phyloP scores from a whole-genome alignment of 2,329 filamentous ascomycete species.

The Hawksworthiomyces lignivorus region DNA sequence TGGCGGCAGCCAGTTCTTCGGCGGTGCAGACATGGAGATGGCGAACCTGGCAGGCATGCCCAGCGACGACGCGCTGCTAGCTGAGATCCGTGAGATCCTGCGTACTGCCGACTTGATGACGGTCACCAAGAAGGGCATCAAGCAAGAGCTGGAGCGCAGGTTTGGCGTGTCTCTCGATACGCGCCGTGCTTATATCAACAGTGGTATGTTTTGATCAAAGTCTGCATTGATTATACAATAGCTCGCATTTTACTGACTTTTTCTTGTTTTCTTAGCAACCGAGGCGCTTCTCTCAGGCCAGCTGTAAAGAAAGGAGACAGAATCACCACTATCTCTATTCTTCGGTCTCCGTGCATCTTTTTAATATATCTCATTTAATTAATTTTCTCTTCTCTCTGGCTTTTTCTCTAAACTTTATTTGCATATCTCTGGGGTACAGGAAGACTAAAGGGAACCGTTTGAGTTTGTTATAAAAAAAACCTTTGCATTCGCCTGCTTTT shows the following conservation, averaged over 20 bases:
- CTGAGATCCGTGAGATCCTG: constrained; percentile 91
- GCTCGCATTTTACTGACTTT: background rate
- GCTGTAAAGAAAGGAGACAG: constrained; percentile 44
- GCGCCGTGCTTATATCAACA: constrained; percentile 89
- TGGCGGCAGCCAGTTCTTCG: constrained; percentile 51
- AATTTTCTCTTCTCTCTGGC: background rate
- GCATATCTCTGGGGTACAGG: constrained; percentile 12
- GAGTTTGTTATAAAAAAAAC: background rate
- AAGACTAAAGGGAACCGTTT: constrained; percentile 3
- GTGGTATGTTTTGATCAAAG: constrained; percentile 61
- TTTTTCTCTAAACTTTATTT: background rate
- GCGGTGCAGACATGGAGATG: constrained; percentile 59
- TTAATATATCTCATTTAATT: background rate
- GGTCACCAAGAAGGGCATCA: constrained; percentile 97
- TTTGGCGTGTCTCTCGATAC: constrained; percentile 82
- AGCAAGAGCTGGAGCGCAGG: constrained; percentile 81
- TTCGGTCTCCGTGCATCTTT: background rate
- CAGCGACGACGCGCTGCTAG: constrained; percentile 79
- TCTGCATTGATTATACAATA: too few relatives aligned
- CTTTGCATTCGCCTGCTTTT: background rate
- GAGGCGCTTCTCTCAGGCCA: constrained; percentile 73
- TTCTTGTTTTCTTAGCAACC: constrained; percentile 45
- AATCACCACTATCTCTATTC: too few relatives aligned
- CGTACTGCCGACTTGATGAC: constrained; percentile 91
- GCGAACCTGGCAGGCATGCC: constrained; percentile 68